Base-by-base conservation (phyloP, 2,329 filamentous ascomycete genomes). In the Aureobasidium sp. region DNA sequence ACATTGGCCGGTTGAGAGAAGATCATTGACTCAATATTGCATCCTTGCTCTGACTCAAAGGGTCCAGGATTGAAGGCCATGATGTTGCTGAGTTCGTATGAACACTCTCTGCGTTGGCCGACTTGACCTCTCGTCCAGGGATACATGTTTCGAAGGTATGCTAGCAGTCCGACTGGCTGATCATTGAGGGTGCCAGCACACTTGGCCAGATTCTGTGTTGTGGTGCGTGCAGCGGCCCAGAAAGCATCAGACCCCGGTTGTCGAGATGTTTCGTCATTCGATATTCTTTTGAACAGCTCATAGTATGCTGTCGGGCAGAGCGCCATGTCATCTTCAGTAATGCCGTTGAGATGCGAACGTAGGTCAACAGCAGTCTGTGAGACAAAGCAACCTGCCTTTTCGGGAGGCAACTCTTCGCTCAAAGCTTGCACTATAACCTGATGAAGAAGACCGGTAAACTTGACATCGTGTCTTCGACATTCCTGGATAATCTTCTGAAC, bases 31-130 rank as follows among this genome's bases (percentile, higher is more conserved):
- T 67, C 69, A 1, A 80, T 67, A 9, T 59, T 55, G 61, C 67
- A 67, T 0, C 39, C 63, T 2, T 46, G 39, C 0, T 59, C 61
- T 3, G 37, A 47, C 4, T 34, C 56, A 3, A 51, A 37, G 9
- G 8, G 1, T 2, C 60, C 62, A 17, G 62, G 65, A 52, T 74
- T 69, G 64, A 80, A 77, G 2, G 68, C 71, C 34, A 74, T 72
- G 2, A 80, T 55, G 64, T 81, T 81, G 67, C 78, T 81, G 9
- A 81, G 61, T 66, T 79, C 77, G 59, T 76, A 80, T 5, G 76
- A 77, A 17, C 65, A 69, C 44, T 77, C 76, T 29, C 78, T 70
- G 32, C 64, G 63, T 59, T 74, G 66, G 5, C 74, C 74, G 9
- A 79, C 55, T 48, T 79, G 76, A 2, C 70, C 70, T 9, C 67